Percentiles rank a stretch among this genome's conserved stretches.
phyloP scores from a whole-genome alignment of 2,329 filamentous ascomycete species.

The Coniella vitis region DNA sequence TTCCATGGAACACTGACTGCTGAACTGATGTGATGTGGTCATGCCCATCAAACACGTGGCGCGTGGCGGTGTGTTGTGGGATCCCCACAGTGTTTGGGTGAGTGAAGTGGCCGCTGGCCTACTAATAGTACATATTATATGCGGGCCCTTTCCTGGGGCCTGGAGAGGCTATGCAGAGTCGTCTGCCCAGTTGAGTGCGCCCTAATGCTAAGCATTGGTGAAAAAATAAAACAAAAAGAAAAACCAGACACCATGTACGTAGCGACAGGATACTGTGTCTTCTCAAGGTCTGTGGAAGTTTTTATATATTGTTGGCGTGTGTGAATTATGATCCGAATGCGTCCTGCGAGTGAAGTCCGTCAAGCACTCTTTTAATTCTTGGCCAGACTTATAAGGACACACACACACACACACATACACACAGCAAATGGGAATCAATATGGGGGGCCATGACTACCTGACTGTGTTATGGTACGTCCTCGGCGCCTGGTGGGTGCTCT shows the following conservation, averaged over 20 bases:
- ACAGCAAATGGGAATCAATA: background rate
- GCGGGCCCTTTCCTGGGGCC: background rate
- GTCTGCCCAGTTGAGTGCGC: background rate
- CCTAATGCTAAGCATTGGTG: background rate
- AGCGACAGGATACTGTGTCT: no score
- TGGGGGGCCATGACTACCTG: background rate
- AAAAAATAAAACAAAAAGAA: no score
- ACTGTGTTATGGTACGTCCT: constrained; percentile 1
- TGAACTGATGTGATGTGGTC: background rate
- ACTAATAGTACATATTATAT: background rate
- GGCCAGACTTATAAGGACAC: no score
- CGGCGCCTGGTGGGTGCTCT: constrained; percentile 1
- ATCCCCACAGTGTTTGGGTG: background rate
- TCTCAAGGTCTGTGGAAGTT: no score
- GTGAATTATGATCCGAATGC: no score
- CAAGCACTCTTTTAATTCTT: no score
- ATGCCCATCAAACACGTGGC: background rate
- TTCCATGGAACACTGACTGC: no score
- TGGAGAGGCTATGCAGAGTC: background rate
- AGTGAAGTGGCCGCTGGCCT: background rate
- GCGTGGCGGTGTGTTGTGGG: background rate
- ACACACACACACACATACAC: no score
- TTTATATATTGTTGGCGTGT: background rate
- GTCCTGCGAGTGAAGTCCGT: no score
- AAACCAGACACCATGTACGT: no score